These are phyloP conservation scores for Globisporangium solare DNA, from an alignment of 352 stramenopile genomes.

Conservation along the genomic window DNA sequence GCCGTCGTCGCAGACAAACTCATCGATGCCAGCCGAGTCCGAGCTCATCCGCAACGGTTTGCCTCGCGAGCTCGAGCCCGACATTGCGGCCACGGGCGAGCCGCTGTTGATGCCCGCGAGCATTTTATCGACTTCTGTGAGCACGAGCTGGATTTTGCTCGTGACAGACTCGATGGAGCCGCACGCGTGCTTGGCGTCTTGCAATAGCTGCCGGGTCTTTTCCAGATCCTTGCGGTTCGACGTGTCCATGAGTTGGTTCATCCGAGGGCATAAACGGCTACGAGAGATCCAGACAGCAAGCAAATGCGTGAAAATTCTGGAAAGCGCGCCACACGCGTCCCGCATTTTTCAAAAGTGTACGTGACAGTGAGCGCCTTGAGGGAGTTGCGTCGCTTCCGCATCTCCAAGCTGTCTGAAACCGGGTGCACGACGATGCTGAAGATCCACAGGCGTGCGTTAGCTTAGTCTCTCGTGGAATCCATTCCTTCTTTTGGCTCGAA, in stretches of 20 bases:
- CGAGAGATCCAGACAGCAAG: constrained; percentile 2
- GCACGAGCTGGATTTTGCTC: constrained; percentile 36
- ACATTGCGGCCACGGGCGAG: constrained; percentile 3
- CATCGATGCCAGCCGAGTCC: constrained; percentile 20
- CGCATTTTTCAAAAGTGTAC: constrained; percentile 20
- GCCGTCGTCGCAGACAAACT: constrained; percentile 26
- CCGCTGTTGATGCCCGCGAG: constrained; percentile 6
- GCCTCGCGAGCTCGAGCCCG: neutral
- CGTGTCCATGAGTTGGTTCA: constrained; percentile 19
- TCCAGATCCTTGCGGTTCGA: constrained; percentile 45
- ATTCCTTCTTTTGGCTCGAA: no score
- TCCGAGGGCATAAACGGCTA: constrained; percentile 28
- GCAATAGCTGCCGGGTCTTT: constrained; percentile 42
- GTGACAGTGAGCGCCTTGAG: constrained; percentile 49
- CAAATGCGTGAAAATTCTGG: neutral
- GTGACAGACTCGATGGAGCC: constrained; percentile 26
- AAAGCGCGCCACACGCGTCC: neutral
- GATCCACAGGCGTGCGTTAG: neutral
- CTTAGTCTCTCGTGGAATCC: neutral
- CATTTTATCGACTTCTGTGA: constrained; percentile 45
- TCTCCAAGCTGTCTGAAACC: neutral
- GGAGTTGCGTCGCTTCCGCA: constrained; percentile 38
- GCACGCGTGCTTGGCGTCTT: constrained; percentile 45
- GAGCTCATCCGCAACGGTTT: neutral
- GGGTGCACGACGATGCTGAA: constrained; percentile 11